Base-by-base conservation (phyloP, 1,284 basidiomycete genomes). In the Amylostereum areolatum region DNA sequence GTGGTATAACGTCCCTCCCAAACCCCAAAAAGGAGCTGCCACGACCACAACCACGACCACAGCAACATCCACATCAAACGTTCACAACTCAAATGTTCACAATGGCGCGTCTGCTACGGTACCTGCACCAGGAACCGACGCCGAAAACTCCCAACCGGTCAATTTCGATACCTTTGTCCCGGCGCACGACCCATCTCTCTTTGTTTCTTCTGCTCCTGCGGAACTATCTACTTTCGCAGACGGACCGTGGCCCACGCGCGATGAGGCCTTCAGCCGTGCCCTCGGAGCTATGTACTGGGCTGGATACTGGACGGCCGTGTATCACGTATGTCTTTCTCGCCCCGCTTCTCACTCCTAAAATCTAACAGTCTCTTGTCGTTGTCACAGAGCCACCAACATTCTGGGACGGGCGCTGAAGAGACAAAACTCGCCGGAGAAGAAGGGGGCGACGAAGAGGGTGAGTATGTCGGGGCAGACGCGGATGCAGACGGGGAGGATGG, bases 221-320 rank as follows among this genome's bases (percentile, higher is more conserved):
- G 12, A 57, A 62, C 6, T 56, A 62, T 12, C 61, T 66, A 36
- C 39, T 33, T 31, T 43, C 6, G 53, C 43, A 4, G 53, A 47
- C 11, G 69, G 63, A 7, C 55, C 63, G 10, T 69, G 69, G 58
- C 74, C 80, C 30, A 75, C 71, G 52, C 78, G 76, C 55, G 85
- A 89, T 54, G 85, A 89, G 57, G 85, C 85, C 1, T 89, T 89
- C 62, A 70, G 74, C 34, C 80, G 81, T 48, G 87, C 87, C 2
- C 57, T 88, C 58, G 75, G 73, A 25, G 84, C 87, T 12, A 89
- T 84, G 79, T 90, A 90, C 62, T 89, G 88, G 87, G 73, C 74
- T 32, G 87, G 87, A 12, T 90, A 90, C 62, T 90, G 87, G 86
- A 88, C 85, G 2, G 87, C 87, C 2, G 73, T 88, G 45, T 89